Evolutionary conservation across 208 protist genomes (phyloP).

Genomic region (Acanthamoeba triangularis): DNA sequence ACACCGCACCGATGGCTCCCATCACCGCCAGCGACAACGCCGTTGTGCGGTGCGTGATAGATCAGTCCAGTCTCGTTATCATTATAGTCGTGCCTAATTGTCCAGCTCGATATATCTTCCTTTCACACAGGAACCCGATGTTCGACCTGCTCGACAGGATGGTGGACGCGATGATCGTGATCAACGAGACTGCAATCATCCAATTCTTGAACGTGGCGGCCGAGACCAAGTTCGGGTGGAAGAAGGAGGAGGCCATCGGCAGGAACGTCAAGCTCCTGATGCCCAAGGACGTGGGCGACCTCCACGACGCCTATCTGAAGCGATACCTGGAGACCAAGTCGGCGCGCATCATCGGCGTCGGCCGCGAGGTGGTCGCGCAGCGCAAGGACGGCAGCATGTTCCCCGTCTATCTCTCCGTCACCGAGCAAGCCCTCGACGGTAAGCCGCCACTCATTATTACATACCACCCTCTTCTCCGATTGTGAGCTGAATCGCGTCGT

Average conservation of each 20-base stretch:
- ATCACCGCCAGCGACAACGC: too few species aligned
- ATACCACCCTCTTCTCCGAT: too few species aligned
- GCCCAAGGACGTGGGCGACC: neutral
- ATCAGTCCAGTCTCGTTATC: too few species aligned
- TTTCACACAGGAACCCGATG: neutral
- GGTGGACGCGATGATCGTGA: constrained; percentile 2
- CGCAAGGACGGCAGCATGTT: constrained; percentile 19
- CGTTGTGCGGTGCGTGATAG: too few species aligned
- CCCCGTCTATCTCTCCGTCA: constrained; percentile 19
- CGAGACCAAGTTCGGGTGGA: constrained; percentile 19
- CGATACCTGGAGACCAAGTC: neutral
- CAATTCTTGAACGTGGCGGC: constrained; percentile 26
- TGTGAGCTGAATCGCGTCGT: too few species aligned
- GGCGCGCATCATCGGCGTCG: constrained; percentile 42
- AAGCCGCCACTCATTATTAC: neutral
- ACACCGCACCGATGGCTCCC: neutral
- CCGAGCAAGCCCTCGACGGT: constrained; percentile 11
- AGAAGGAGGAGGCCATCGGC: constrained; percentile 26
- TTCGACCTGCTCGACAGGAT: constrained; percentile 35
- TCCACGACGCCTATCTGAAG: constrained; percentile 36
- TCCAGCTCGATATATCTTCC: neutral
- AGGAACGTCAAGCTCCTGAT: constrained; percentile 66
- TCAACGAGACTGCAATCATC: constrained; percentile 1
- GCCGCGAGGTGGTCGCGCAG: constrained; percentile 35
- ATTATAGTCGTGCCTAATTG: too few species aligned